Base-by-base conservation (phyloP, 495 filamentous ascomycete genomes). In the Sphaerosporella brunnea region DNA sequence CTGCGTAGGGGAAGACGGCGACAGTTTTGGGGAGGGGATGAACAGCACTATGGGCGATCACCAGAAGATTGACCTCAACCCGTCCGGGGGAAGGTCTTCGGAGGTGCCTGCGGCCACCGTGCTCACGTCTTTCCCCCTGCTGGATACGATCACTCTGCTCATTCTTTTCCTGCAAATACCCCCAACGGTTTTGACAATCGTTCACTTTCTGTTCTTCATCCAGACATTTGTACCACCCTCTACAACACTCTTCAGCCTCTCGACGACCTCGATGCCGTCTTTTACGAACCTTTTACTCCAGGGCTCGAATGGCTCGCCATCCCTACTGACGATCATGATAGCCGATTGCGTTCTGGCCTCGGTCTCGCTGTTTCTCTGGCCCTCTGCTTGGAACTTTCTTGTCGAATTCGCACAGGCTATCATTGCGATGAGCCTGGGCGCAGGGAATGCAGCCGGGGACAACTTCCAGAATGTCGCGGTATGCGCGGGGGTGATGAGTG, bases 121-220 rank as follows among this genome's bases (percentile, higher is more conserved):
- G 50, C 75, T 97, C 52, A 73, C 74, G 52, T 86, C 84, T 21
- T 93, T 85, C 58, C 90, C 90, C 20, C 76, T 94, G 53, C 78
- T 82, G 64, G 90, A 99, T 68, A 94, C 90, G 47, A 83, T 99
- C 65, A 87, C 90, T 59, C 93, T 99, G 61, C 72, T 99, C 62
- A 95, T 99, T 63, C 80, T 99, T 62, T 75, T 99, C 47, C 78
- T 99, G 58, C 90, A 94, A 63, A 75, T 94, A n/a, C 87, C 92
- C 21, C 83, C 88, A 20, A 83, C 85, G 55, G 75, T 93, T 47
- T 72, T 96, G 50, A 86, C 85, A 45, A 68, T 84, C 60, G 82
- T 93, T 61, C 92, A 99, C 60, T 78, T 86, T 58, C 73, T 96
- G 51, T 99, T 93, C 68, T 86, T 92, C 40, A 72, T 82, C 43